Evolutionary conservation across 129 eudicot genomes (phyloP).

Genomic region (Glebionis coronaria): DNA sequence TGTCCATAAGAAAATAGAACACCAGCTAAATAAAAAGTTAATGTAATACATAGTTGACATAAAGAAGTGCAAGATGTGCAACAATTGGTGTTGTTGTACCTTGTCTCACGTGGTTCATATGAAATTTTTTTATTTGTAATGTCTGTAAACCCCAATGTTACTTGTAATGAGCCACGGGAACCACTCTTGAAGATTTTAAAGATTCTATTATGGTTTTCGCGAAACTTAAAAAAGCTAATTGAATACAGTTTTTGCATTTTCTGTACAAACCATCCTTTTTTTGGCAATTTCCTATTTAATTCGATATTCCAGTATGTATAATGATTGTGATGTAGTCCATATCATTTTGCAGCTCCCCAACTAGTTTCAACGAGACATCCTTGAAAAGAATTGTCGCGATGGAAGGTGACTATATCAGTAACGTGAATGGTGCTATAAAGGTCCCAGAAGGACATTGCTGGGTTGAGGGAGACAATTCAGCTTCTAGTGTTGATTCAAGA

Average conservation of each 20-base stretch:
- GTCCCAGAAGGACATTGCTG: conserved; percentile 95
- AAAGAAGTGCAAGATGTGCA: conserved; percentile 1
- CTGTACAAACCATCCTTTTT: not conserved
- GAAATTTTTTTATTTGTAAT: too few relatives aligned
- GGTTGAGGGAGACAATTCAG: conserved; percentile 92
- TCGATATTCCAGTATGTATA: not conserved
- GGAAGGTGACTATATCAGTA: conserved; percentile 82
- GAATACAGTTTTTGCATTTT: not conserved
- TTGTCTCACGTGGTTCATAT: too few relatives aligned
- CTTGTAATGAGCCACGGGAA: not conserved
- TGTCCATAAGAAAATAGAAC: not conserved
- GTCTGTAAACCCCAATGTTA: too few relatives aligned
- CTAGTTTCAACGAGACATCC: conserved; percentile 57
- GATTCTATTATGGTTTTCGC: conserved; percentile 1
- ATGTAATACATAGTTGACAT: not conserved
- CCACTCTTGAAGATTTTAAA: not conserved
- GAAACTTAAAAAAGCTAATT: not conserved
- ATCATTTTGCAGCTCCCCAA: conserved; percentile 59
- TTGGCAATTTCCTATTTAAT: not conserved
- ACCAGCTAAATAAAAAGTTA: not conserved
- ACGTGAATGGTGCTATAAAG: conserved; percentile 45
- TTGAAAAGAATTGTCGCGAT: conserved; percentile 77
- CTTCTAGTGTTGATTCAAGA: conserved; percentile 70
- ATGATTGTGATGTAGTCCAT: not conserved
- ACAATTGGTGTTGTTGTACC: not conserved